A percentile compares a stretch with the other conserved stretches of the same genome.
These are phyloP conservation scores for Xylaria venustula DNA, from an alignment of 495 filamentous ascomycete genomes.

Conservation along the genomic window DNA sequence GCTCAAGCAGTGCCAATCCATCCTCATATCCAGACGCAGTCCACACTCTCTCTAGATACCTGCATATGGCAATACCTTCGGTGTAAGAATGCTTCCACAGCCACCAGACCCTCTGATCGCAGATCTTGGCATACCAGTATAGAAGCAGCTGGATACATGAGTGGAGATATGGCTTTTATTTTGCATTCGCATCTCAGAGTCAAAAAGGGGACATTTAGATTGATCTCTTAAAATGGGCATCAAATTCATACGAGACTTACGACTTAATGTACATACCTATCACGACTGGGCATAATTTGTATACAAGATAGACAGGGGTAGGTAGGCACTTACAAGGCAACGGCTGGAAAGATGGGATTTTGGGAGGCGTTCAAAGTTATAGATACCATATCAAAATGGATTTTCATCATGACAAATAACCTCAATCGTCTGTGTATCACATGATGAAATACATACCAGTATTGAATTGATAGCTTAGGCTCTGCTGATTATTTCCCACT, in stretches of 20 bases:
- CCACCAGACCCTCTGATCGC: slow-evolving; percentile 38
- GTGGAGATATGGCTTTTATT: too few relatives aligned
- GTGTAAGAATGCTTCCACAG: slow-evolving; percentile 32
- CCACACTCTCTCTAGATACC: slow-evolving; percentile 25
- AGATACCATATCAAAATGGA: background rate
- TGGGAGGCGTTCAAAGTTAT: background rate
- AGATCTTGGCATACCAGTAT: slow-evolving; percentile 42
- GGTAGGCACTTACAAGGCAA: too few relatives aligned
- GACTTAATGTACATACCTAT: too few relatives aligned
- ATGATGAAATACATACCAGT: background rate
- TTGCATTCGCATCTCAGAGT: too few relatives aligned
- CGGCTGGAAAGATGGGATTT: too few relatives aligned
- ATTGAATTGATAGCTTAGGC: background rate
- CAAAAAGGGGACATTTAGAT: too few relatives aligned
- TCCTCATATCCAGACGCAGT: background rate
- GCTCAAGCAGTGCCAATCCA: background rate
- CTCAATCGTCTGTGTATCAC: background rate
- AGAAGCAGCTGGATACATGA: too few relatives aligned
- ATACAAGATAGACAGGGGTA: too few relatives aligned
- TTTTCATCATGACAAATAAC: background rate
- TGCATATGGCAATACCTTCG: slow-evolving; percentile 37
- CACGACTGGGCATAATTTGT: too few relatives aligned
- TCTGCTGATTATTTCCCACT: background rate
- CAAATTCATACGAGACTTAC: too few relatives aligned
- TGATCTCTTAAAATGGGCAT: too few relatives aligned